Percentiles rank a stretch among this genome's conserved stretches.
Evolutionary conservation across 2,329 filamentous ascomycete species (phyloP).

Genomic region (Cordyceps cateniannulata): DNA sequence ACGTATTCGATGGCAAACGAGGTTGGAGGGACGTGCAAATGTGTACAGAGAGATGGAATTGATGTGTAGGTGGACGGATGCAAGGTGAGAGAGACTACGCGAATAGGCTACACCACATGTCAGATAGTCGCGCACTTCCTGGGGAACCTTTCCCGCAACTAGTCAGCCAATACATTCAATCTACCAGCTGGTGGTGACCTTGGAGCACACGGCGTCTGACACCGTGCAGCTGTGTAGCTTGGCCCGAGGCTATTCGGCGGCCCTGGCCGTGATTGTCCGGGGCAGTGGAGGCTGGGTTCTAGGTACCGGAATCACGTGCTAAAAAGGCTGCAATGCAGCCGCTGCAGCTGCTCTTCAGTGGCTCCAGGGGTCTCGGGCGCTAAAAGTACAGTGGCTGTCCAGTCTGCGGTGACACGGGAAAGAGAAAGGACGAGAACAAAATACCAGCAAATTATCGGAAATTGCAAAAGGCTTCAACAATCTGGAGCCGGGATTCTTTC

Average conservation of each 20-base stretch:
- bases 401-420: too few species aligned
- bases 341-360: too few species aligned
- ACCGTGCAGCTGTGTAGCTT: neutral
- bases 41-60: neutral
- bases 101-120: slow-evolving; percentile 3
- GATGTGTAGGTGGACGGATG: neutral
- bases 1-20: neutral
- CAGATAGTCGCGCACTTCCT: neutral
- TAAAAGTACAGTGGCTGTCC: too few species aligned
- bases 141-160: neutral
- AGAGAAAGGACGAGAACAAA: too few species aligned
- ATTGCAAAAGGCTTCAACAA: too few species aligned
- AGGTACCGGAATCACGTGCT: neutral
- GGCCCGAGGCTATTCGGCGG: slow-evolving; percentile 11
- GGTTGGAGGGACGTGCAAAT: too few species aligned
- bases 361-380: too few species aligned
- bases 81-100: neutral
- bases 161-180: neutral
- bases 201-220: neutral
- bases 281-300: neutral
- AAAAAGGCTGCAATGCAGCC: too few species aligned
- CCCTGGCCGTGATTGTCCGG: slow-evolving; percentile 6
- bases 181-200: neutral
- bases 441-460: too few species aligned
- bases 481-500: too few species aligned